Evolutionary conservation across 176 grass and related monocot species (phyloP), one percentile per base, ranked within the genome.

Genomic region (Phragmites australis): DNA sequence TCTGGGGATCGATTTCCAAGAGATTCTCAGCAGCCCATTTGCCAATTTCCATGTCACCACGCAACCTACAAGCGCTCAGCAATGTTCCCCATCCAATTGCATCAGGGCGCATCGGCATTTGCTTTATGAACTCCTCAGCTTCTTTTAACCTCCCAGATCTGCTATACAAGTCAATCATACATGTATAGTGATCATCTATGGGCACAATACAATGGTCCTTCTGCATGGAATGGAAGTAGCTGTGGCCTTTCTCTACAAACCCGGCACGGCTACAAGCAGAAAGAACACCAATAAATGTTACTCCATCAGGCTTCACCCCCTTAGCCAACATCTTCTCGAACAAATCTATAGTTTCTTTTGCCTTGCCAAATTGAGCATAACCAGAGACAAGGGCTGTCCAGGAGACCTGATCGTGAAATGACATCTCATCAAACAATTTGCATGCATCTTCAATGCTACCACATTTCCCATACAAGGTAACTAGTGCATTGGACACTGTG

Each of bases 161-260:
- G 57, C 85, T 93, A 42, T 90, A 93, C 45, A 93, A 78, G 60
- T 93, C 91, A 76, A 93, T 88, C 88, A 93, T 93, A 83, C 91
- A 93, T 18, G 82, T 93, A 63, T 88, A 90, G 26, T 90, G 91
- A 76, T 90, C 88, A 1, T 84, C 78, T 41, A 84, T 62, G 19
- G 91, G 88, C 21, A 73, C 68, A 76, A 93, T 83, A 16, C 82
- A 78, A 32, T 93, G 85, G 26, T 93, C 43, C 37, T 88, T 39
- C 56, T 76, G 82, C 91, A 90, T 93, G 63, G 74, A 90, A 18
- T 81, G 53, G 19, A 90, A 93, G 65, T 93, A 90, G 56, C 27
- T 67, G n/a, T 47, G 3, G 12, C 88, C 91, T 90, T 90, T 88
- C 85, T 93, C 85, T 40, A 93, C 88, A 55, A 90, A 66, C 4